These are phyloP conservation scores for Cyclocybe aegerita DNA, from an alignment of 768 basidiomycete species.

Conservation along the genomic window DNA sequence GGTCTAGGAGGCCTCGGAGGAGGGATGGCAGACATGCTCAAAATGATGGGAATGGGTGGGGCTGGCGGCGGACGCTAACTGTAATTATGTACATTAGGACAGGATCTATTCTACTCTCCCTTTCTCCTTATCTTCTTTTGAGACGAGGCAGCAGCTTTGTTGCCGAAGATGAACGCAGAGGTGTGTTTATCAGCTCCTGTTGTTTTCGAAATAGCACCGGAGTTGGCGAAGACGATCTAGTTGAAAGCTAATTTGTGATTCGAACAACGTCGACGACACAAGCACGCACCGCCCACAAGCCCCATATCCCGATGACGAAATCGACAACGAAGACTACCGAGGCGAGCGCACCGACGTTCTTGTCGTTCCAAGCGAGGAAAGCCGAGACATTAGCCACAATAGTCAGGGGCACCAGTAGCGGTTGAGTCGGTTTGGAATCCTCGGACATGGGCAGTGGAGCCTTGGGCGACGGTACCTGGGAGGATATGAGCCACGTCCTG, in stretches of 20 bases:
- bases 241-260: neutral
- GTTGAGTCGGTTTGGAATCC: slow-evolving; percentile 40
- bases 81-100: slow-evolving; percentile 13
- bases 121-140: slow-evolving; percentile 60
- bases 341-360: slow-evolving; percentile 54
- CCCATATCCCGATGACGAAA: slow-evolving; percentile 58
- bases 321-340: slow-evolving; percentile 49
- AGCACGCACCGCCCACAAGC: slow-evolving; percentile 66
- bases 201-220: slow-evolving; percentile 58
- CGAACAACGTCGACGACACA: slow-evolving; percentile 4
- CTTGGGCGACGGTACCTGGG: slow-evolving; percentile 46
- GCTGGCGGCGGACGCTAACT: slow-evolving; percentile 31
- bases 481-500: neutral
- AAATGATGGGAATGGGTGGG: slow-evolving; percentile 85
- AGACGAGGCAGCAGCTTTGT: slow-evolving; percentile 62
- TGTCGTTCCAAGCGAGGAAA: slow-evolving; percentile 66
- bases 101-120: slow-evolving; percentile 27
- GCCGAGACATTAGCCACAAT: slow-evolving; percentile 52
- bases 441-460: slow-evolving; percentile 28
- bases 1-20: slow-evolving; percentile 56
- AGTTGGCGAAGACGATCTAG: slow-evolving; percentile 62
- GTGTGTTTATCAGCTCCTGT: slow-evolving; percentile 85
- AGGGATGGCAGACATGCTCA: slow-evolving; percentile 74
- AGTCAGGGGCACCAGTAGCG: slow-evolving; percentile 63
- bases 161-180: slow-evolving; percentile 77